phyloP scores from a whole-genome alignment of 139 green algal species.

The Chlorella ohadii region DNA sequence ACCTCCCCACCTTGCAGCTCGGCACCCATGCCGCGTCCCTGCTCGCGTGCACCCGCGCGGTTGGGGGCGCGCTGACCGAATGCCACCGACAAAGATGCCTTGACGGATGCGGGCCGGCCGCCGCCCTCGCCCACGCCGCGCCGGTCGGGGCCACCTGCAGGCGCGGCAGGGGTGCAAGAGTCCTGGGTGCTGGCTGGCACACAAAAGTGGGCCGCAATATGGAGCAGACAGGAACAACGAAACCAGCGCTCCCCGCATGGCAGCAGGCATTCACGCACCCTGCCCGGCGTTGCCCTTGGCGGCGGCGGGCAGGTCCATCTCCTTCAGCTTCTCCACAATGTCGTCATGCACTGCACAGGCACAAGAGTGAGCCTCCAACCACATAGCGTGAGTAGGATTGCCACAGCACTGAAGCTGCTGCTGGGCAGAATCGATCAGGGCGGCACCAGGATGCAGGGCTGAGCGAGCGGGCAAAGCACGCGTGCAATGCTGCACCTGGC shows the following conservation, averaged over 20 bases:
- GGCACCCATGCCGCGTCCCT: slow-evolving; percentile 55
- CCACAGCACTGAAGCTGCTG: neutral
- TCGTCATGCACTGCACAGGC: slow-evolving; percentile 68
- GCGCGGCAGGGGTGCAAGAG: too few relatives aligned
- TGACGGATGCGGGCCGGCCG: slow-evolving; percentile 89
- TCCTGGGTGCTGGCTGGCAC: too few relatives aligned
- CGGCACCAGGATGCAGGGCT: neutral
- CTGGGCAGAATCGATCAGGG: too few relatives aligned
- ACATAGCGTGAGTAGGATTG: too few relatives aligned
- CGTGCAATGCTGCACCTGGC: slow-evolving; percentile 33
- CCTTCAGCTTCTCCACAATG: slow-evolving; percentile 71
- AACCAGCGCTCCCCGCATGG: too few relatives aligned
- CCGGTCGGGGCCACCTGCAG: slow-evolving; percentile 71
- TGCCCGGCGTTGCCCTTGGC: slow-evolving; percentile 84
- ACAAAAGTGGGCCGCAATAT: too few relatives aligned
- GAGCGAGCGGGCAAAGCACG: neutral
- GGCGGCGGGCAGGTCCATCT: slow-evolving; percentile 71
- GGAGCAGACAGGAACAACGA: too few relatives aligned
- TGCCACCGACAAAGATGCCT: slow-evolving; percentile 90
- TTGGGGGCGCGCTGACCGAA: slow-evolving; percentile 94
- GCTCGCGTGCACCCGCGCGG: slow-evolving; percentile 73
- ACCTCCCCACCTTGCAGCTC: slow-evolving; percentile 23
- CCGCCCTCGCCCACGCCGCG: slow-evolving; percentile 77
- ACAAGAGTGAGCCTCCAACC: neutral
- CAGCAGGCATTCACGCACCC: neutral